Percentiles rank a stretch among this genome's conserved stretches.
phyloP scores from a whole-genome alignment of 257 asterid species.

The Marsdenia floribunda region DNA sequence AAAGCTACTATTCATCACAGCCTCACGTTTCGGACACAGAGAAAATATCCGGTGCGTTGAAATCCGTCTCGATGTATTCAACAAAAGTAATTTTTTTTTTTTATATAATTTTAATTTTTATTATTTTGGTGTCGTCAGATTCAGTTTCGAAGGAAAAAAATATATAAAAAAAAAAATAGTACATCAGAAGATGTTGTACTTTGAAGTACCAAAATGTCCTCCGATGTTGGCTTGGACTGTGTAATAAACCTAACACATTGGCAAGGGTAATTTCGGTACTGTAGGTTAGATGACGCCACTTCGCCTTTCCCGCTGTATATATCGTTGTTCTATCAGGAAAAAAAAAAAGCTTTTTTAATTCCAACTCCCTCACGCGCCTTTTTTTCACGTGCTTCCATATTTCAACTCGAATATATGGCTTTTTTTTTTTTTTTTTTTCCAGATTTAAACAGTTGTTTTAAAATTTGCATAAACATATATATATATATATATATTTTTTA shows the following conservation, averaged over 20 bases:
- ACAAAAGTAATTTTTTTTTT: not conserved
- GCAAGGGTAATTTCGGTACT: not conserved
- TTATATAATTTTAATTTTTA: not conserved
- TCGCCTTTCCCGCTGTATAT: not conserved
- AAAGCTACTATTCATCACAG: not conserved
- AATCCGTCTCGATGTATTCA: constrained; percentile 5
- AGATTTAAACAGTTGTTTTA: too few species aligned
- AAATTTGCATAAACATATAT: too few species aligned
- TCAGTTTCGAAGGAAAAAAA: constrained; percentile 1
- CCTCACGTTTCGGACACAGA: not conserved
- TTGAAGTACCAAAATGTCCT: not conserved
- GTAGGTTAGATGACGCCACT: not conserved
- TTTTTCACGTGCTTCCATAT: not conserved
- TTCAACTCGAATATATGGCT: too few species aligned
- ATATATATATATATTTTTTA: too few species aligned
- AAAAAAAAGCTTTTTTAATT: not conserved
- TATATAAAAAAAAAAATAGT: not conserved
- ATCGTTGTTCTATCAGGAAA: not conserved
- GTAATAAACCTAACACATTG: not conserved
- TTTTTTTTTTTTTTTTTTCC: too few species aligned
- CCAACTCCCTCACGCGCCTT: constrained; percentile 2
- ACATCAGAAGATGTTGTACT: not conserved
- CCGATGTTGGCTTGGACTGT: not conserved
- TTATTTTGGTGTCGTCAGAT: constrained; percentile 11
- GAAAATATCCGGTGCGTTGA: constrained; percentile 5